Base-by-base conservation (phyloP, 208 protist species). In the Blastocrithidia nonstop region DNA sequence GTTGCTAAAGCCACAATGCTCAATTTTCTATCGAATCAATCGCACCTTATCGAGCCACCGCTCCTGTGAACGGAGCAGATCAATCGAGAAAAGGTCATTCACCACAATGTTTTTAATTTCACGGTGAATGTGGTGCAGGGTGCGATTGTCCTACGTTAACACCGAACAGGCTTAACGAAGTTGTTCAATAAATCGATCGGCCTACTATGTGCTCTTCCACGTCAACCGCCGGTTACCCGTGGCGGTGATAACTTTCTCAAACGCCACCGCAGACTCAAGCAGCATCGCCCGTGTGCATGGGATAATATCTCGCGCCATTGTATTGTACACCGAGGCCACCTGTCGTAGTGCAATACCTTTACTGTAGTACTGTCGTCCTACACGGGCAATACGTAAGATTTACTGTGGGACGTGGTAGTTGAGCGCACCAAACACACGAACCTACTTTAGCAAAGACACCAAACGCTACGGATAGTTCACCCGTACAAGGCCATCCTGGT, bases 301-400 rank as follows among this genome's bases (percentile, higher is more conserved):
- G 57, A 96, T 96, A 51, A 96, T 84, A 52, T 94, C 68, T 2
- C 78, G 58, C 13, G 66, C 61, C 74, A 94, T 91, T 38, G 71
- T 79, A 54, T 96, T 96, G 70, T 96, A 96, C 28, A 77, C 87
- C 57, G 80, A 90, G 7, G 89, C 89, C 17, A 96, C 83, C 47
- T 94, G 81, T 68, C 93, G 93, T 41, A 96, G 60, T 1, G 70
- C 69, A 7, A 93, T 64, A 26, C 80, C 89, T 56, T 80, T 88
- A 6, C 62, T 54, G 54, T 89, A 84, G 51, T 91, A 94, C 41
- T 81, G 67, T 15, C 63, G 42, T 4, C 83, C 89, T 37, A 15
- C 24, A n/a, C 29, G n/a, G 88, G 67, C 50, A 89, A 69, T 6
- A 75, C 66, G 54, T 9, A 50, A 42, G 36, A 94, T 73, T 4